Conservation (phyloP, 352 stramenopile genomes). For the Phytopythium cucurbitacearum region DNA sequence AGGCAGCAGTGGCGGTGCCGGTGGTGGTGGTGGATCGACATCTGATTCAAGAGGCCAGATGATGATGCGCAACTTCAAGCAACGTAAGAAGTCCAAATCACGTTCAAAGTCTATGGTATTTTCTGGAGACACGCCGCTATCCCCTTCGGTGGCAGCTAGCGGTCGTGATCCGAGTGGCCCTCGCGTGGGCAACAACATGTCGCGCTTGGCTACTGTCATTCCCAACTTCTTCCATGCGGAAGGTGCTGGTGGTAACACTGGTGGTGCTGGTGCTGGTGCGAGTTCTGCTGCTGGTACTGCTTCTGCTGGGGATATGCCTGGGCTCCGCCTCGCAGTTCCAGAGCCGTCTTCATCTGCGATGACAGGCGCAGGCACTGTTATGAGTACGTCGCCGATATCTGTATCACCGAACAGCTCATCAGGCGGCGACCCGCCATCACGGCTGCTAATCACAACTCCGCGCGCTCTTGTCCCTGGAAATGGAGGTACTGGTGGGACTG, state of each 20-base stretch:
- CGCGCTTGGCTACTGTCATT: slow-evolving; percentile 6
- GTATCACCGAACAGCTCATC: slow-evolving; percentile 3
- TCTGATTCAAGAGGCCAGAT: slow-evolving; percentile 20
- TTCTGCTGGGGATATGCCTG: background rate
- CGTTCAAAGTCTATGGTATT: slow-evolving; percentile 8
- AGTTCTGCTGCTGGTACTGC: background rate
- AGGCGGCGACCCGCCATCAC: slow-evolving; percentile 1
- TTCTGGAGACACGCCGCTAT: background rate
- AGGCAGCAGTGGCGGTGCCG: background rate
- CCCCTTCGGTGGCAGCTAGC: slow-evolving; percentile 7
- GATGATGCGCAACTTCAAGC: slow-evolving; percentile 38
- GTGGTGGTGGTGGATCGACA: background rate
- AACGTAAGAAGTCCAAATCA: slow-evolving; percentile 26
- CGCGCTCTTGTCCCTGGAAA: slow-evolving; percentile 3
- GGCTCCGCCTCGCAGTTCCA: background rate
- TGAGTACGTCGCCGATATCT: slow-evolving; percentile 1
- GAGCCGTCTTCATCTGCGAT: background rate
- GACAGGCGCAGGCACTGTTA: background rate
- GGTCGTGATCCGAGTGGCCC: background rate
- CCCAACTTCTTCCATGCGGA: slow-evolving; percentile 46
- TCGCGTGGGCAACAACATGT: slow-evolving; percentile 8
- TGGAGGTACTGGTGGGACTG: background rate
- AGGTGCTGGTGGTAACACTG: slow-evolving; percentile 7
- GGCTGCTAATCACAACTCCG: slow-evolving; percentile 1
- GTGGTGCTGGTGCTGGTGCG: slow-evolving; percentile 5